Conservation (phyloP, 768 basidiomycete genomes). For the Suillus lakei region DNA sequence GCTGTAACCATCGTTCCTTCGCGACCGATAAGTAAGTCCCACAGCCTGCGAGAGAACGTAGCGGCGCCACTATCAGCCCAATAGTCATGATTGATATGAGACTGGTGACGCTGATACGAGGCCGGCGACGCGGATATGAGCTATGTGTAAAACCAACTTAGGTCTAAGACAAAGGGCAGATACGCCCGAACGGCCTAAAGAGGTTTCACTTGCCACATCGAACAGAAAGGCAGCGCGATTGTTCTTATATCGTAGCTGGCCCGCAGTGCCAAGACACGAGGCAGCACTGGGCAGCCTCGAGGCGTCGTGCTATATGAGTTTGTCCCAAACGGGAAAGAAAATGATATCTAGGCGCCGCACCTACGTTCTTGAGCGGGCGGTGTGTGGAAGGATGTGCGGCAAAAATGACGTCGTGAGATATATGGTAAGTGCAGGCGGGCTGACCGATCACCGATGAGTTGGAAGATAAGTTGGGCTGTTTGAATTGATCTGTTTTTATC, state of each 20-base stretch:
- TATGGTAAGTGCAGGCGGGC: not conserved
- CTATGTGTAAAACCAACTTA: constrained; percentile 1
- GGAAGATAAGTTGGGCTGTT: constrained; percentile 10
- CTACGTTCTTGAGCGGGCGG: not conserved
- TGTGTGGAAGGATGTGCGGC: constrained; percentile 5
- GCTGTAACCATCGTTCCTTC: constrained; percentile 2
- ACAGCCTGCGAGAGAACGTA: not conserved
- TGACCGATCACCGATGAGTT: constrained; percentile 6
- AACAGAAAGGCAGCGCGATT: not conserved
- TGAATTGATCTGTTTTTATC: constrained; percentile 16
- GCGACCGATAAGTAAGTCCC: constrained; percentile 10
- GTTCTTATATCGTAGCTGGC: constrained; percentile 6
- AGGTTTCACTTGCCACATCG: not conserved
- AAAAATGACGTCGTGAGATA: constrained; percentile 14
- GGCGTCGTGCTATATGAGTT: constrained; percentile 17
- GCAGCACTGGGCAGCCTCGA: constrained; percentile 34
- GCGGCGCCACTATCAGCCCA: constrained; percentile 2
- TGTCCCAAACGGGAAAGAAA: constrained; percentile 20
- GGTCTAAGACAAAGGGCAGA: not conserved
- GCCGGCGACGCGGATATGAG: constrained; percentile 1
- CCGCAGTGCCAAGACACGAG: constrained; percentile 22
- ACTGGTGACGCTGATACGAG: not conserved
- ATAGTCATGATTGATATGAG: constrained; percentile 4
- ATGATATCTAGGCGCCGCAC: constrained; percentile 13
- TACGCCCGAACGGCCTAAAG: not conserved